Evolutionary conservation across 345 rosid genomes (phyloP).

Genomic region (Populus davidiana): DNA sequence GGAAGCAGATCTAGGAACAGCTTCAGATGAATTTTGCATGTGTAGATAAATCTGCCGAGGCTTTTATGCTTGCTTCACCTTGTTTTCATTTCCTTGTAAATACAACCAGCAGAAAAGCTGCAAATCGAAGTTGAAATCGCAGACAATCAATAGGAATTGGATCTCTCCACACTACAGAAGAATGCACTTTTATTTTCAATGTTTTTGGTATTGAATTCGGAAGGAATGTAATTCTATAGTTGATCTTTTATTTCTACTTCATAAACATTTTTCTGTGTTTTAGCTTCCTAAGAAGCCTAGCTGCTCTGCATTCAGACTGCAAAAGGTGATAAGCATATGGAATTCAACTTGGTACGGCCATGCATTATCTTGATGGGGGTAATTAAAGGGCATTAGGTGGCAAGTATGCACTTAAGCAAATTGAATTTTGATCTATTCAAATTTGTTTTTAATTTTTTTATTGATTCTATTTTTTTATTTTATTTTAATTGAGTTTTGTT

Average conservation of each 20-base stretch:
- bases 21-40: constrained; percentile 35
- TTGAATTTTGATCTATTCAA: too few relatives aligned
- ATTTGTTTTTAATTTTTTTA: too few relatives aligned
- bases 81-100: neutral
- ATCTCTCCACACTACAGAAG: neutral
- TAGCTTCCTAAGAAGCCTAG: neutral
- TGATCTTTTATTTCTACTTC: neutral
- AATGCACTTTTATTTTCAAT: neutral
- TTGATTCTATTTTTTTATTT: too few relatives aligned
- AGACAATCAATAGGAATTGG: neutral
- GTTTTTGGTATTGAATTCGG: neutral
- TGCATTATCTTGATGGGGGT: too few relatives aligned
- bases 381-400: too few relatives aligned
- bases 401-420: too few relatives aligned
- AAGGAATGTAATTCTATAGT: neutral
- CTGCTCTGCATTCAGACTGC: neutral
- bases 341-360: too few relatives aligned
- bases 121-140: neutral
- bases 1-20: constrained; percentile 45
- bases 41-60: neutral
- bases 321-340: neutral
- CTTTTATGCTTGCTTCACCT: neutral
- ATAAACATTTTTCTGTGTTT: neutral
- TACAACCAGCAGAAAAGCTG: neutral
- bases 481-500: too few relatives aligned